Conservation (phyloP, 495 filamentous ascomycete species). For the Penicillium cinerascens region DNA sequence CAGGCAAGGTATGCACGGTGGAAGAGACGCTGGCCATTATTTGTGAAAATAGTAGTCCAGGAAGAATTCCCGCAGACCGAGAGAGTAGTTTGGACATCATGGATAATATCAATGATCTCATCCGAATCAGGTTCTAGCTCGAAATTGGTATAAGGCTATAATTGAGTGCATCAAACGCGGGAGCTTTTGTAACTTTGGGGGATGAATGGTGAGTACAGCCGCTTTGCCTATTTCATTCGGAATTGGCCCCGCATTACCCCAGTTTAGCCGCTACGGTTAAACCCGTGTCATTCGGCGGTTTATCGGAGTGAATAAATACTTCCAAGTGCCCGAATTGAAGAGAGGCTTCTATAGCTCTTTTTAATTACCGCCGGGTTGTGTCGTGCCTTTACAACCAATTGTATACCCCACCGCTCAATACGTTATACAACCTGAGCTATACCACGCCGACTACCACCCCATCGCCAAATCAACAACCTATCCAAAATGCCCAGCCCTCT, state of each 20-base stretch:
- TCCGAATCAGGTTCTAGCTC: conserved; percentile 20
- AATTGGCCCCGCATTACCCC: background rate
- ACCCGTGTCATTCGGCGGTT: background rate
- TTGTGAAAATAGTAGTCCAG: conserved; percentile 30
- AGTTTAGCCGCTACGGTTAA: conserved; percentile 4
- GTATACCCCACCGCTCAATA: background rate
- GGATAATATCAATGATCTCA: conserved; percentile 30
- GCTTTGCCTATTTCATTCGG: conserved; percentile 3
- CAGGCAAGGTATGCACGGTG: conserved; percentile 32
- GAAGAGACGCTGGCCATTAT: conserved; percentile 32
- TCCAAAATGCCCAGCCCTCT: conserved; percentile 32
- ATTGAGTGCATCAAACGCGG: too few relatives aligned
- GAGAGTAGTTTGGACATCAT: conserved; percentile 38
- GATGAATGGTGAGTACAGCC: background rate
- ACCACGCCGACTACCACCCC: background rate
- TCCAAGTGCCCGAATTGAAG: background rate
- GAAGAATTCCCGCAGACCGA: conserved; percentile 28
- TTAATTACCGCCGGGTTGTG: too few relatives aligned
- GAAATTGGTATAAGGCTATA: too few relatives aligned
- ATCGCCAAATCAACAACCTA: background rate
- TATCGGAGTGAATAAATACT: background rate
- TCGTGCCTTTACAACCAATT: too few relatives aligned
- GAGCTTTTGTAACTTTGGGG: too few relatives aligned
- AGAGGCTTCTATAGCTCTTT: background rate
- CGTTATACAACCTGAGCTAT: background rate